Base-by-base conservation (phyloP, 352 stramenopile species). In the Phytophthora pini region DNA sequence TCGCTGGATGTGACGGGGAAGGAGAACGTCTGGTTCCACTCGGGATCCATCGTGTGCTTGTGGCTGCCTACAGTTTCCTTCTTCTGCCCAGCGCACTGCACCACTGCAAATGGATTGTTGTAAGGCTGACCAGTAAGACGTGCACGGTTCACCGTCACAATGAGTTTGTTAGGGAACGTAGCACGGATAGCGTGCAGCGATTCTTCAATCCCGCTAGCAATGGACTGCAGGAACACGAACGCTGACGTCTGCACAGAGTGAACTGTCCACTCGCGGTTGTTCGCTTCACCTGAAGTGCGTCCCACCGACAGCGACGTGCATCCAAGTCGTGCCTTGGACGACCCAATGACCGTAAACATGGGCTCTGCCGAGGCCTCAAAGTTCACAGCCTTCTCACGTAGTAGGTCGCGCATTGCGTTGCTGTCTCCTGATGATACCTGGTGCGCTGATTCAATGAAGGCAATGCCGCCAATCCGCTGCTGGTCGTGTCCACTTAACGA, bases 1-100 rank as follows among this genome's bases (percentile, higher is more conserved):
- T 92, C 78, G 38, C 76, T 91, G 11, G 83, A 89, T 12, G 81
- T 93, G 7, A 96, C 88, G 0, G 88, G 88, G 44, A 96, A 96
- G 7, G 87, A 94, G 49, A 96, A 96, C 0, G 88, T 95, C 50
- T 96, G 88, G 56, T 96, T 96, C 88, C 88, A 96, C 65, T 96
- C 88, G 0, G 88, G 88, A 24, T 96, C 87, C 88, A 96, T 96
- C 40, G 87, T 96, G 61, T 95, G 88, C 45, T 92, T 92, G 68
- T 96, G 85, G 53, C 86, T 95, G 26, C 87, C 87, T 11, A 92
- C 84, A 0, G 88, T 96, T 59, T 95, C 88, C 31, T 93, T 95
- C 74, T 95, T 95, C 66, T 96, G 88, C 0, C 87, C 82, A 0
- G 90, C 84, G 17, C 88, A 96, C 29, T 87, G 71, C 29, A 95